Evolutionary conservation across 768 basidiomycete genomes (phyloP), one percentile per base, ranked within the genome.

Genomic region (Rhodotorula toruloides): DNA sequence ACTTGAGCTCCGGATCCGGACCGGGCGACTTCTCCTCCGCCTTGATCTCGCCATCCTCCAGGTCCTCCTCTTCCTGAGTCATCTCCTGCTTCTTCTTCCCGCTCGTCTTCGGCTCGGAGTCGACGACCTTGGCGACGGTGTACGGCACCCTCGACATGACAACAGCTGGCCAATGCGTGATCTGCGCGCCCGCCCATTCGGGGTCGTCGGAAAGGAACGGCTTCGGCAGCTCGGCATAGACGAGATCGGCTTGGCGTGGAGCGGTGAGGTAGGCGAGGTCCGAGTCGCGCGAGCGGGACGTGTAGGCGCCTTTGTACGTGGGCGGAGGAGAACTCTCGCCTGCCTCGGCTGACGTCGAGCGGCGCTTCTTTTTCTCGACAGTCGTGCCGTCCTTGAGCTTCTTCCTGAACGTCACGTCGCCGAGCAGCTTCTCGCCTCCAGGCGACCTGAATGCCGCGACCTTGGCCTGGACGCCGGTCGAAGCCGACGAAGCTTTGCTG

Each of bases 141-240:
- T 82, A 84, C 58, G 87, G 75, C 61, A 79, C 81, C 22, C 81
- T 75, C 62, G 86, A 83, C 25, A 85, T 81, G 13, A 90, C 82
- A 29, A 89, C 72, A 2, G 83, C 87, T 2, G 89, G 89, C 89
- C 89, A 91, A 72, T 84, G 86, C 32, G 77, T 74, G 68, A 91
- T 87, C n/a, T 72, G 72, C 54, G 81, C 79, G 25, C 78, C 79
- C n/a, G 58, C 50, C 25, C 78, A 4, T 32, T n/a, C 75, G 2
- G 75, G 76, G 7, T 76, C 73, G 1, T 78, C 74, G 2, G 81
- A 81, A 5, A 75, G 69, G 44, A 89, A 85, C 0, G 85, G 79
- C 75, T 44, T 79, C 19, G 62, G 76, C 39, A 90, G 77, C 16
- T 81, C 80, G 60, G 84, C 86, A 87, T 88, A 89, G 16, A 90